Evolutionary conservation across 2,329 filamentous ascomycete genomes (phyloP).

Genomic region (Talaromyces sp.): DNA sequence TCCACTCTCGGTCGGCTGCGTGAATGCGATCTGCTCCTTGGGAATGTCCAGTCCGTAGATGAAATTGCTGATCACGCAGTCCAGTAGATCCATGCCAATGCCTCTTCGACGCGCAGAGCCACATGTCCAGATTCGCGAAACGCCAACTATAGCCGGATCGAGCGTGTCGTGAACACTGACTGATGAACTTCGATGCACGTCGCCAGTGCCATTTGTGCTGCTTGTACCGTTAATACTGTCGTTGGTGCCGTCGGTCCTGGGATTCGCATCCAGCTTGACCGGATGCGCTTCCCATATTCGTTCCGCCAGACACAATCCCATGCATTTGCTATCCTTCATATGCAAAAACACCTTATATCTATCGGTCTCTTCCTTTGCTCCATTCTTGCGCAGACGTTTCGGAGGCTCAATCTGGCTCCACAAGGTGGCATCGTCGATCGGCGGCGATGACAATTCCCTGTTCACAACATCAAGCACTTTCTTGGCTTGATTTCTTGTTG

Average conservation of each 20-base stretch:
- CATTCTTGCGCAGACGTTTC: constrained; percentile 35
- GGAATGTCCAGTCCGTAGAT: constrained; percentile 54
- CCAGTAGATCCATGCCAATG: constrained; percentile 56
- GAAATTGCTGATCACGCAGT: constrained; percentile 55
- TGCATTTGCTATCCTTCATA: constrained; percentile 58
- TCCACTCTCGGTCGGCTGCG: constrained; percentile 63
- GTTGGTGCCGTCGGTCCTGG: constrained; percentile 16
- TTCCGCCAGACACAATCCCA: constrained; percentile 61
- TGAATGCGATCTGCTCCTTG: constrained; percentile 59
- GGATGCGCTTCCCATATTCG: constrained; percentile 56
- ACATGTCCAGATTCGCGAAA: constrained; percentile 65
- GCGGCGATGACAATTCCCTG: constrained; percentile 59
- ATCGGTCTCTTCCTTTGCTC: constrained; percentile 40
- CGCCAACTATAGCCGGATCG: constrained; percentile 54
- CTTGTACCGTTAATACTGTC: background rate
- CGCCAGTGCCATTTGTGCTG: constrained; percentile 11
- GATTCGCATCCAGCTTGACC: constrained; percentile 40
- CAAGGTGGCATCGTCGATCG: constrained; percentile 55
- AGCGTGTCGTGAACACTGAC: constrained; percentile 45
- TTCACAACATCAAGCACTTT: constrained; percentile 62
- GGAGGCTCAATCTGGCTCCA: constrained; percentile 52
- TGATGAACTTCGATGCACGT: constrained; percentile 34
- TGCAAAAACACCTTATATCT: constrained; percentile 62
- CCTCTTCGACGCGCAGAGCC: constrained; percentile 54
- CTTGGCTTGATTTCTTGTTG: constrained; percentile 51